These are phyloP conservation scores for Nicotiana undulata DNA, from an alignment of 257 asterid species.

Conservation along the genomic window DNA sequence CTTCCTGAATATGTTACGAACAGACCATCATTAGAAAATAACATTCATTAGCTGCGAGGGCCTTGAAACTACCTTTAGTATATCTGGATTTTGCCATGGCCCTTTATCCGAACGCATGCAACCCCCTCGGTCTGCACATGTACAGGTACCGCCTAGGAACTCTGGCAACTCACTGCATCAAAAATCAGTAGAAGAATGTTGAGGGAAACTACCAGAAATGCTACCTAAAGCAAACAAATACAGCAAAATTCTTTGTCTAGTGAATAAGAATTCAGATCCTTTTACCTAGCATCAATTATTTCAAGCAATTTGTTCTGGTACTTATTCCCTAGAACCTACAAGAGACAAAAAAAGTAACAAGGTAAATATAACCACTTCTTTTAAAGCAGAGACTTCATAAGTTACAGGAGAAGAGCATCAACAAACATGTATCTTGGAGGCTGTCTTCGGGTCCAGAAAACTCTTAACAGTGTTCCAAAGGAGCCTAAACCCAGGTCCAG, in stretches of 20 bases:
- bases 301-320: constrained; percentile 82
- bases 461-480: constrained; percentile 84
- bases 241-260: not conserved
- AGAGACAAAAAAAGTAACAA: constrained; percentile 2
- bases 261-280: constrained; percentile 8
- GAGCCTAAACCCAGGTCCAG: constrained; percentile 86
- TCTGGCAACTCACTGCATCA: constrained; percentile 82
- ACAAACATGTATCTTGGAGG: constrained; percentile 87
- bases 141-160: constrained; percentile 84
- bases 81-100: constrained; percentile 92
- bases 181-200: not conserved
- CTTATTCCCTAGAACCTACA: constrained; percentile 83
- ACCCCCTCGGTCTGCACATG: constrained; percentile 79
- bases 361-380: not conserved
- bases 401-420: constrained; percentile 2
- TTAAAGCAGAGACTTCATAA: not conserved
- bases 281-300: constrained; percentile 78
- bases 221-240: not conserved
- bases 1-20: not conserved
- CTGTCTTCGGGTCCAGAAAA: constrained; percentile 87
- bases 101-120: constrained; percentile 97
- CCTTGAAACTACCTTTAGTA: constrained; percentile 54
- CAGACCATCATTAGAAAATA: not conserved
- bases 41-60: not conserved
- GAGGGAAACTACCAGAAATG: not conserved